Conservation (phyloP, 2,329 filamentous ascomycete species). For the Coccinonectria pachysandricola region DNA sequence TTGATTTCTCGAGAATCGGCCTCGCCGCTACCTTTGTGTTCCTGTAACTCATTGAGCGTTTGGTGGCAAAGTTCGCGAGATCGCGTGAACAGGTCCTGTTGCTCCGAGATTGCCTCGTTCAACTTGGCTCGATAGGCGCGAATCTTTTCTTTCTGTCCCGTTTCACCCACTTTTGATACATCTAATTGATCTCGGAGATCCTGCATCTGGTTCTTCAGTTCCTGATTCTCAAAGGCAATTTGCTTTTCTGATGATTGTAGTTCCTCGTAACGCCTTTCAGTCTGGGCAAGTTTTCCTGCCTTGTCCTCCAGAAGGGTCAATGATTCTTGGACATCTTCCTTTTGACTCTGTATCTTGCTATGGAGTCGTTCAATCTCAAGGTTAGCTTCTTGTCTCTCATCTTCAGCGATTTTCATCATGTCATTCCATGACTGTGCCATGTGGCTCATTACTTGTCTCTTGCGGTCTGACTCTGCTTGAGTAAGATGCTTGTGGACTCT, state of each 20-base stretch:
- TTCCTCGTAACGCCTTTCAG: conserved; percentile 14
- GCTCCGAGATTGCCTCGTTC: conserved; percentile 36
- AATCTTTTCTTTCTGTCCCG: conserved; percentile 23
- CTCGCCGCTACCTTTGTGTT: conserved; percentile 19
- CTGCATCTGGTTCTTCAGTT: conserved; percentile 10
- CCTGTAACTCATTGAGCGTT: conserved; percentile 23
- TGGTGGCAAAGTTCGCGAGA: conserved; percentile 24
- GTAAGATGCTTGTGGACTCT: conserved; percentile 6
- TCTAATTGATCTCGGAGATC: no score
- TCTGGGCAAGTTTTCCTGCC: conserved; percentile 14
- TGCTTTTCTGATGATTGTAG: conserved; percentile 16
- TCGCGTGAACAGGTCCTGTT: conserved; percentile 31
- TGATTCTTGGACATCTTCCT: conserved; percentile 11
- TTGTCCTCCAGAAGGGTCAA: conserved; percentile 10
- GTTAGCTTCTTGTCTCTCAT: conserved; percentile 17
- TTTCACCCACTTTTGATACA: conserved; percentile 12
- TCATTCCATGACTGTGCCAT: conserved; percentile 25
- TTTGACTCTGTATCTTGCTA: conserved; percentile 10
- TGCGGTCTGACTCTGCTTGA: conserved; percentile 14
- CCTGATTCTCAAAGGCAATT: conserved; percentile 14
- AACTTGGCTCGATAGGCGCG: conserved; percentile 27
- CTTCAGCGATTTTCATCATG: conserved; percentile 21
- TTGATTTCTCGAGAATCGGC: conserved; percentile 15
- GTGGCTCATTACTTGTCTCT: conserved; percentile 21
- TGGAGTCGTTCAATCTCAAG: conserved; percentile 19